Percentiles rank a stretch among this genome's conserved stretches.
These are phyloP conservation scores for Leccinum fibrillosum DNA, from an alignment of 768 basidiomycete species.

Conservation along the genomic window DNA sequence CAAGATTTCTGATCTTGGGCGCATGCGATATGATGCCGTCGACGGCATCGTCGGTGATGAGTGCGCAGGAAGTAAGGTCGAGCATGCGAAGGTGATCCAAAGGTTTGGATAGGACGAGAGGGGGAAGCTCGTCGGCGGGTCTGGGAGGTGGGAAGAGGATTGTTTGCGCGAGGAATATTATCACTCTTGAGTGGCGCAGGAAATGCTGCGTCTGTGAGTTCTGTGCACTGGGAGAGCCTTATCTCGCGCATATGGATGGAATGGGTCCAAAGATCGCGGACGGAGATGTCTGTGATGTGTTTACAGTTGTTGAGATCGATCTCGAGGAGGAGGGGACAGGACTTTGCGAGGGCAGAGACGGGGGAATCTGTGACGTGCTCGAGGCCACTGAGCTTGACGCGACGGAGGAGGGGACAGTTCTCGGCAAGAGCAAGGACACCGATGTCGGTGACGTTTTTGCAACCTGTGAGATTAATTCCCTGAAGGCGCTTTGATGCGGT, in stretches of 20 bases:
- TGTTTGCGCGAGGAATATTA: constrained; percentile 34
- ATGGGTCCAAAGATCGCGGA: constrained; percentile 82
- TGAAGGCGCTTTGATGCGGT: constrained; percentile 71
- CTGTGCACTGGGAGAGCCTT: constrained; percentile 73
- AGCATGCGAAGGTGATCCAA: constrained; percentile 90
- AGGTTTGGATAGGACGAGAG: constrained; percentile 58
- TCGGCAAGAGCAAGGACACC: constrained; percentile 75
- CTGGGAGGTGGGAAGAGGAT: constrained; percentile 41
- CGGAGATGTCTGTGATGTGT: constrained; percentile 68
- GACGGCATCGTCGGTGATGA: constrained; percentile 78
- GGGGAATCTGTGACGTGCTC: constrained; percentile 72
- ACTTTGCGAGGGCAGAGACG: constrained; percentile 70
- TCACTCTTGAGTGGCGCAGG: constrained; percentile 57
- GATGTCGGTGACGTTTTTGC: constrained; percentile 73
- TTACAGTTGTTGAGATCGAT: constrained; percentile 89
- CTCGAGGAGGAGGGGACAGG: constrained; percentile 86
- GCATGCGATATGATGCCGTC: constrained; percentile 80
- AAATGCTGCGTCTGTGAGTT: constrained; percentile 83
- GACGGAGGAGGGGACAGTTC: constrained; percentile 72
- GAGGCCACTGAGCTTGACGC: constrained; percentile 86
- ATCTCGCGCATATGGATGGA: constrained; percentile 88
- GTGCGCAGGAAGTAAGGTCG: constrained; percentile 83
- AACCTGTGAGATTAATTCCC: constrained; percentile 88
- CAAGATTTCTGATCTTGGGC: constrained; percentile 81
- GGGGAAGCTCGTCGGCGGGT: constrained; percentile 48